These are phyloP conservation scores for Cadophora sp. DNA, from an alignment of 2,329 filamentous ascomycete genomes.

Conservation along the genomic window DNA sequence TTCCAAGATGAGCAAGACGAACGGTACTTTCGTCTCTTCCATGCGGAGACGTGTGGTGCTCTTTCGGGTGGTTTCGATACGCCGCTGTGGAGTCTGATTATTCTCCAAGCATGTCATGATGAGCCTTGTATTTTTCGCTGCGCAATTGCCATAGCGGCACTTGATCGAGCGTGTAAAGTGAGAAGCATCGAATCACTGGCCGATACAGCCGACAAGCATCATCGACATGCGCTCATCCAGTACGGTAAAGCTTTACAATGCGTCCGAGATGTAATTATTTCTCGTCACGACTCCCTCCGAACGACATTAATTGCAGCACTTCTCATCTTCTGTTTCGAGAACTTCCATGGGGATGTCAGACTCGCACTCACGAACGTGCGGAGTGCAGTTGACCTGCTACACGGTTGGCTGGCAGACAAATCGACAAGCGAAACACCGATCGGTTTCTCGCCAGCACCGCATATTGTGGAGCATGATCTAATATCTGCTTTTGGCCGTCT, in stretches of 20 bases:
- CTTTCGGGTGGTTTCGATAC: conserved; percentile 32
- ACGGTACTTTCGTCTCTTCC: conserved; percentile 34
- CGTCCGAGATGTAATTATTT: conserved; percentile 28
- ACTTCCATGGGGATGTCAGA: conserved; percentile 33
- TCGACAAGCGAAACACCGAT: conserved; percentile 11
- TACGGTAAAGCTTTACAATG: conserved; percentile 35
- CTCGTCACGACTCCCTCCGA: conserved; percentile 30
- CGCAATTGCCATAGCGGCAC: conserved; percentile 31
- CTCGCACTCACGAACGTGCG: conserved; percentile 31
- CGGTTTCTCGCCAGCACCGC: conserved; percentile 20
- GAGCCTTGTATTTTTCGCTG: conserved; percentile 33
- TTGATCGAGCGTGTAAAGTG: conserved; percentile 25
- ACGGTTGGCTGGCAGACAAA: conserved; percentile 24
- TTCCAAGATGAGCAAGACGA: conserved; percentile 34
- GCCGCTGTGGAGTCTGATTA: conserved; percentile 31
- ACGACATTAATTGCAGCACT: conserved; percentile 36
- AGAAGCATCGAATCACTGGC: conserved; percentile 14
- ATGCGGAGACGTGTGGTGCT: conserved; percentile 28
- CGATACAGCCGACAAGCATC: conserved; percentile 24
- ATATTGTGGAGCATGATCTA: conserved; percentile 33
- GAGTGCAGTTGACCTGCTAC: conserved; percentile 32
- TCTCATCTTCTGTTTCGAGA: conserved; percentile 40
- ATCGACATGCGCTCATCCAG: conserved; percentile 33
- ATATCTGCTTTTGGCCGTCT: conserved; percentile 35
- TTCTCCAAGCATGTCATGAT: conserved; percentile 34